These are phyloP conservation scores for Debaryomyces nepalensis DNA, from an alignment of 1,139 yeast species.

Conservation along the genomic window DNA sequence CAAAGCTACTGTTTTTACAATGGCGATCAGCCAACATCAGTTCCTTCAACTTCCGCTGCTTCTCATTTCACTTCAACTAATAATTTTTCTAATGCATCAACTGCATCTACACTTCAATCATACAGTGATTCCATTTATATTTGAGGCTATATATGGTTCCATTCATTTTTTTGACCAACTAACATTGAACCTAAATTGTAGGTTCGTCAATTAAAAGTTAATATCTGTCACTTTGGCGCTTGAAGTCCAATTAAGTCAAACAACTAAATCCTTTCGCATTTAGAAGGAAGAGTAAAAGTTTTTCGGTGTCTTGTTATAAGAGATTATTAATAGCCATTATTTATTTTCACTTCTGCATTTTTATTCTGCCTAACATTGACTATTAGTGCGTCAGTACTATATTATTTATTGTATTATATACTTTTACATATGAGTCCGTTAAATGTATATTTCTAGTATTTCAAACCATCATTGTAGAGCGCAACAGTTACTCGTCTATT, in stretches of 20 bases:
- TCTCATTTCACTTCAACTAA: slow-evolving; percentile 16
- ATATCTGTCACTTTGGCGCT: background rate
- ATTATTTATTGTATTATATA: slow-evolving; percentile 10
- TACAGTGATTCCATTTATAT: slow-evolving; percentile 40
- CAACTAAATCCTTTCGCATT: too few relatives aligned
- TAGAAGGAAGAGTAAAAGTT: slow-evolving; percentile 1
- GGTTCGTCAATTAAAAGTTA: background rate
- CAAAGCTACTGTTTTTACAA: slow-evolving; percentile 41
- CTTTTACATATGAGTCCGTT: slow-evolving; percentile 3
- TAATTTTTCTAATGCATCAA: slow-evolving; percentile 17
- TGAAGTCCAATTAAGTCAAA: background rate
- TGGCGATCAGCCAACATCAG: slow-evolving; percentile 19
- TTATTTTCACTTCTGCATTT: slow-evolving; percentile 8
- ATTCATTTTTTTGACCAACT: slow-evolving; percentile 1
- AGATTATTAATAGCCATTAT: background rate
- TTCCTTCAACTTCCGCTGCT: slow-evolving; percentile 1
- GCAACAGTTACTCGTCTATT: slow-evolving; percentile 8
- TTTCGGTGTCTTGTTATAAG: slow-evolving; percentile 1
- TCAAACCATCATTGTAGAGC: background rate
- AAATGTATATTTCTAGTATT: slow-evolving; percentile 6
- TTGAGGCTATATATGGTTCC: slow-evolving; percentile 13
- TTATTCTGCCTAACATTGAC: background rate
- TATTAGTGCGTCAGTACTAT: background rate
- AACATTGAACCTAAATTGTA: slow-evolving; percentile 3
- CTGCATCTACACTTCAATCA: slow-evolving; percentile 37